These are phyloP conservation scores for Coprinopsis marcescibilis DNA, from an alignment of 768 basidiomycete species.

Conservation along the genomic window DNA sequence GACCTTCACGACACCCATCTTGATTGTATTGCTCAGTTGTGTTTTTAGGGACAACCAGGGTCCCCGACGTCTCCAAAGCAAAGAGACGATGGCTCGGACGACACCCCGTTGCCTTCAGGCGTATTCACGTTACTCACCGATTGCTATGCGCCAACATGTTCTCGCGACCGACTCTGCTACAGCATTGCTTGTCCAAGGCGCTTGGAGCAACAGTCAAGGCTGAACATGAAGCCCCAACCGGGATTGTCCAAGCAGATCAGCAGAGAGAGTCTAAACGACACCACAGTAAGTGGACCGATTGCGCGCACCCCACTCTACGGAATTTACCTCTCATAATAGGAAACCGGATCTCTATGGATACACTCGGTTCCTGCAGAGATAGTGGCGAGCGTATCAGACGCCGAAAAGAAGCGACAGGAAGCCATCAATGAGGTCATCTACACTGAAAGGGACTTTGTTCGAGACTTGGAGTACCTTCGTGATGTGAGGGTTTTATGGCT, in stretches of 20 bases:
- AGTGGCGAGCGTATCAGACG: slow-evolving; percentile 84
- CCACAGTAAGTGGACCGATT: slow-evolving; percentile 43
- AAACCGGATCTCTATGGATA: slow-evolving; percentile 83
- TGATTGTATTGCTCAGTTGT: not conserved
- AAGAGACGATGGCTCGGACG: slow-evolving; percentile 45
- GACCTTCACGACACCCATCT: not conserved
- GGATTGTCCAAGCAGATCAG: slow-evolving; percentile 83
- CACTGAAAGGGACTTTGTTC: slow-evolving; percentile 96
- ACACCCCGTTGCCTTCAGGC: slow-evolving; percentile 76
- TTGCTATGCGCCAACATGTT: slow-evolving; percentile 97
- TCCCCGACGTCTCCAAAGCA: slow-evolving; percentile 22
- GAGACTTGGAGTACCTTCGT: slow-evolving; percentile 96
- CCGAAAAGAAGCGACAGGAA: slow-evolving; percentile 94
- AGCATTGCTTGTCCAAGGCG: slow-evolving; percentile 94
- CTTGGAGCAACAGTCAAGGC: slow-evolving; percentile 86
- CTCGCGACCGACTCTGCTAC: slow-evolving; percentile 91
- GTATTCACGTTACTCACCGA: slow-evolving; percentile 96
- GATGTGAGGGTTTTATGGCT: slow-evolving; percentile 52
- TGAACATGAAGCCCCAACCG: slow-evolving; percentile 93
- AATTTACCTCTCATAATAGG: slow-evolving; percentile 17
- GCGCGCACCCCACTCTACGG: slow-evolving; percentile 3
- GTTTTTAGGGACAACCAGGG: not conserved
- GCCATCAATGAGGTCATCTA: slow-evolving; percentile 95
- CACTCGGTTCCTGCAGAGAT: slow-evolving; percentile 95
- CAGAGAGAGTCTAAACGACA: slow-evolving; percentile 73